Percentiles rank a stretch among this genome's conserved stretches.
phyloP scores from a whole-genome alignment of 371 early-diverging fungal species.

The Circinella umbellata region DNA sequence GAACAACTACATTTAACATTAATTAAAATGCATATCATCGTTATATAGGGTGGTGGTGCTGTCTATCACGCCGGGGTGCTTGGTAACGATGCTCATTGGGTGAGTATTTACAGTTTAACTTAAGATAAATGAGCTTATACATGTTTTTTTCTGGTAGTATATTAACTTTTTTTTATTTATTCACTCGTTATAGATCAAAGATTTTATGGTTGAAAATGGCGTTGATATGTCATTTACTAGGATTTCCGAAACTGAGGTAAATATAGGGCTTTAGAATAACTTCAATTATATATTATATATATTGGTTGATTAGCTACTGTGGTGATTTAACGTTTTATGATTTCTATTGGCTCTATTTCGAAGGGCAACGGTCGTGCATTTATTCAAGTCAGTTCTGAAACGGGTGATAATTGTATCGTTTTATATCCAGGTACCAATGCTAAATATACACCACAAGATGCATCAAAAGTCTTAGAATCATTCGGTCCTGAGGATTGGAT shows the following conservation, averaged over 20 bases:
- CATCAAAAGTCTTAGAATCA: constrained; percentile 37
- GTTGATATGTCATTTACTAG: constrained; percentile 43
- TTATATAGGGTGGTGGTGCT: constrained; percentile 62
- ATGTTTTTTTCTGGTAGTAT: too few relatives aligned
- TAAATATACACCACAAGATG: constrained; percentile 47
- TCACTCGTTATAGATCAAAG: constrained; percentile 26
- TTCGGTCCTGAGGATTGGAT: constrained; percentile 69
- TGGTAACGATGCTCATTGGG: constrained; percentile 88
- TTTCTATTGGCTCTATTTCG: too few relatives aligned
- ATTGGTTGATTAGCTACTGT: neutral
- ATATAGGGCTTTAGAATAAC: neutral
- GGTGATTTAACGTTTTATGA: too few relatives aligned
- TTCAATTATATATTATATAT: neutral
- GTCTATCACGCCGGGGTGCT: constrained; percentile 82
- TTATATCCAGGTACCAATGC: constrained; percentile 85
- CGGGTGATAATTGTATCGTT: constrained; percentile 87
- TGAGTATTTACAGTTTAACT: constrained; percentile 37
- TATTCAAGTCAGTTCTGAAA: constrained; percentile 76
- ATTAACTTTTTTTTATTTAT: too few relatives aligned
- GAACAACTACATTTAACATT: too few relatives aligned
- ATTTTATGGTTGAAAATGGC: constrained; percentile 39
- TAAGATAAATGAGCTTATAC: too few relatives aligned
- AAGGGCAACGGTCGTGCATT: constrained; percentile 85
- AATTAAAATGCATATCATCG: neutral
- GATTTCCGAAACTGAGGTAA: constrained; percentile 40